phyloP scores from a whole-genome alignment of 2,329 filamentous ascomycete species.

The Furcasterigmium sp. region DNA sequence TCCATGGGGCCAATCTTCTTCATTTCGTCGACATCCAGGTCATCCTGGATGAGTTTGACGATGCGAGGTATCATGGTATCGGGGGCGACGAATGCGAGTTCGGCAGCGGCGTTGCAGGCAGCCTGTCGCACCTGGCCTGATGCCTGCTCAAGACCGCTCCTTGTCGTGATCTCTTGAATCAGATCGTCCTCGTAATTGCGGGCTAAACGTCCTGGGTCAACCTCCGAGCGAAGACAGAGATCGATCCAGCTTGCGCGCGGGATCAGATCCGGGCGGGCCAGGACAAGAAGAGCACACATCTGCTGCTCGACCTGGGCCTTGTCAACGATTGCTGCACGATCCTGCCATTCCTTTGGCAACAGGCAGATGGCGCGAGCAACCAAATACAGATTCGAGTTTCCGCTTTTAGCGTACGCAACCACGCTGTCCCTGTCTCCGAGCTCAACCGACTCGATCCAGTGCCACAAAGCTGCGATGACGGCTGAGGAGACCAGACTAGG shows the following conservation, averaged over 20 bases:
- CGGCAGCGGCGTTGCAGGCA: slow-evolving; percentile 79
- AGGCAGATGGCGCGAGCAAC: slow-evolving; percentile 60
- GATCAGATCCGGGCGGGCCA: slow-evolving; percentile 74
- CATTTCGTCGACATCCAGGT: slow-evolving; percentile 68
- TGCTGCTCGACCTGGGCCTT: slow-evolving; percentile 57
- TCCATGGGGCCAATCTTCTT: slow-evolving; percentile 76
- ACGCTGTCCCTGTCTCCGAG: slow-evolving; percentile 73
- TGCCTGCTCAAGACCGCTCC: slow-evolving; percentile 44
- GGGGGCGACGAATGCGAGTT: slow-evolving; percentile 89
- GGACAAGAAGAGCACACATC: slow-evolving; percentile 69
- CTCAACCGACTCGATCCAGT: slow-evolving; percentile 66
- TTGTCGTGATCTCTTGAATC: slow-evolving; percentile 58
- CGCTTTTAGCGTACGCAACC: slow-evolving; percentile 59
- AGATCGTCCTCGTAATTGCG: slow-evolving; percentile 57
- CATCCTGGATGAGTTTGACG: slow-evolving; percentile 65
- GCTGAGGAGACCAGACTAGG: slow-evolving; percentile 55
- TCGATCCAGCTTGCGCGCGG: slow-evolving; percentile 84
- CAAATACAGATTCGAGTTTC: slow-evolving; percentile 57
- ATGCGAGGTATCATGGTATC: slow-evolving; percentile 72
- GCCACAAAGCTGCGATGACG: slow-evolving; percentile 72
- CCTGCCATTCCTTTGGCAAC: slow-evolving; percentile 42
- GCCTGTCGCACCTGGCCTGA: slow-evolving; percentile 52
- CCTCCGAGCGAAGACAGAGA: slow-evolving; percentile 69
- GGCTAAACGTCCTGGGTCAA: slow-evolving; percentile 79
- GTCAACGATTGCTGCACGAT: slow-evolving; percentile 35